These are phyloP conservation scores for Pisolithus orientalis DNA, from an alignment of 768 basidiomycete genomes.

Conservation along the genomic window DNA sequence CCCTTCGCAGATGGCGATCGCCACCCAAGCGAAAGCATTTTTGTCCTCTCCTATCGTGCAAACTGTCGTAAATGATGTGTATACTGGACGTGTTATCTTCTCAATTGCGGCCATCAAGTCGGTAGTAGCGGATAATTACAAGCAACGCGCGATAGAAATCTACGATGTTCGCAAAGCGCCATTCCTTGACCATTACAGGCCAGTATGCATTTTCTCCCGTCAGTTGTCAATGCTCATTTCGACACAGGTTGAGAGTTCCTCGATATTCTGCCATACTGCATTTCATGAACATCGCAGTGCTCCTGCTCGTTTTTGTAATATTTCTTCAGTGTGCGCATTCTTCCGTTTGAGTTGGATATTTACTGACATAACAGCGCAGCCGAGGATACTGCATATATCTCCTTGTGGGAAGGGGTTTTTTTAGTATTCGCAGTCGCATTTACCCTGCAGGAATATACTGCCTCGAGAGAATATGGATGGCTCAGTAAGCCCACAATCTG, in stretches of 20 bases:
- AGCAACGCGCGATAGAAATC: constrained; percentile 63
- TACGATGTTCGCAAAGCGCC: constrained; percentile 64
- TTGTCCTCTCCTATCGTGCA: constrained; percentile 80
- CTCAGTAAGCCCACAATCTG: constrained; percentile 48
- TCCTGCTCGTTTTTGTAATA: constrained; percentile 64
- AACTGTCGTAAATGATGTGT: constrained; percentile 81
- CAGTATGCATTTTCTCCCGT: not conserved
- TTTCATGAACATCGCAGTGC: constrained; percentile 66
- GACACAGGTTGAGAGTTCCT: constrained; percentile 69
- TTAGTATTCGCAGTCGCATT: constrained; percentile 75
- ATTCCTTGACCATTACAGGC: constrained; percentile 83
- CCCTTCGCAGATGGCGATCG: constrained; percentile 71
- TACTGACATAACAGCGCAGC: constrained; percentile 33
- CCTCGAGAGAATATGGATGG: constrained; percentile 85
- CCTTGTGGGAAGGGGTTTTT: constrained; percentile 65
- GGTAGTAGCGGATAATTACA: constrained; percentile 88
- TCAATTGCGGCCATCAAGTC: constrained; percentile 58
- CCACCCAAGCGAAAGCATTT: constrained; percentile 79
- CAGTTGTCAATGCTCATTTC: constrained; percentile 2
- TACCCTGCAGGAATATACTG: constrained; percentile 80
- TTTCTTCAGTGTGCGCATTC: constrained; percentile 62
- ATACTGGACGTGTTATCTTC: constrained; percentile 72
- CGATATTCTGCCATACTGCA: constrained; percentile 74
- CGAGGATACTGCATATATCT: constrained; percentile 45
- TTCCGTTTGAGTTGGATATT: not conserved